Base-by-base conservation (phyloP, 768 basidiomycete species). In the Russula vinacea region DNA sequence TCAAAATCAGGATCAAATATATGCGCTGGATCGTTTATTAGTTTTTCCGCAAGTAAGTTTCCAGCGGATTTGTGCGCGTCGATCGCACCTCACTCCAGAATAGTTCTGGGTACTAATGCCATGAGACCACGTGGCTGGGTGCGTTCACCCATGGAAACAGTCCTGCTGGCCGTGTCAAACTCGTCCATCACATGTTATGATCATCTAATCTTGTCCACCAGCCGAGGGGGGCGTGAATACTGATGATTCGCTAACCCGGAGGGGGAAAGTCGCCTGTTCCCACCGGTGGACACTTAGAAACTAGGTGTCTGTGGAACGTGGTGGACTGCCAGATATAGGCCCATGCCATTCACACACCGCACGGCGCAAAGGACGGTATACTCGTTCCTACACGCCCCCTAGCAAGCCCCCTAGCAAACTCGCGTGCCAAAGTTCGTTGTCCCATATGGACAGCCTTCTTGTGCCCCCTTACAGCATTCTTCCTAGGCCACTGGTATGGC, bases 391-490 rank as follows among this genome's bases (percentile, higher is more conserved):
- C 32, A 16, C 56, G 50, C 19, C 33, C 26, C 54, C 16, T 22
- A 39, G 26, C n/a, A 19, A n/a, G 50, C 19, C 33, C 26, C 54
- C 16, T 22, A 39, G 26, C n/a, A 19, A n/a, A 44, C 40, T 26
- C 37, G 47, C 16, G 59, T 29, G 33, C 35, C 55, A 55, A 65
- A 47, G 64, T 61, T 35, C 32, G 19, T 64, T 65, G 64, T 45
- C 60, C 60, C 64, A 57, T 61, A 26, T 42, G 55, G 64, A 29
- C 29, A 7, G 5, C 49, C 29, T 44, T 44, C 37, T 24, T 39
- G 17, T 19, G n/a, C 29, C 44, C 49, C 54, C 26, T 33, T 33
- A 39, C 22, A n/a, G 16, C 39, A 54, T 55, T 45, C 37, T 55
- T 60, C 63, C 32, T 60, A 42, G 58, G 45, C 39, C 22, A 39